phyloP scores from a whole-genome alignment of 805 yeast species.

The Zygoascus tannicola region DNA sequence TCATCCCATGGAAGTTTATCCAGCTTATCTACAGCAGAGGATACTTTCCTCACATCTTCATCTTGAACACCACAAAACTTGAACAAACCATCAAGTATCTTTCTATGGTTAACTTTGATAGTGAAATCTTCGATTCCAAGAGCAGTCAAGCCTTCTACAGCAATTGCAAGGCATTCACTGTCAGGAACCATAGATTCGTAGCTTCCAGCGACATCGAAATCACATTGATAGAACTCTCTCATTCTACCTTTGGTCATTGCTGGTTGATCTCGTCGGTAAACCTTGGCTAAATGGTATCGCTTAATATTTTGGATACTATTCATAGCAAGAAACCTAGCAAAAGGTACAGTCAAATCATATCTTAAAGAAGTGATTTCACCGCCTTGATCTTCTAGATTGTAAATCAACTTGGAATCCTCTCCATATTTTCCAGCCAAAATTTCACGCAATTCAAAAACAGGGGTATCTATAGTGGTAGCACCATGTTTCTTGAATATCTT shows the following conservation, averaged over 20 bases:
- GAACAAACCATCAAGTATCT: slow-evolving; percentile 91
- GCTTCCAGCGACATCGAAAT: slow-evolving; percentile 90
- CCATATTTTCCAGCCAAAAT: slow-evolving; percentile 96
- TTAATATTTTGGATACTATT: slow-evolving; percentile 84
- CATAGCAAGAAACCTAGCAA: slow-evolving; percentile 95
- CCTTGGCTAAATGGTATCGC: slow-evolving; percentile 95
- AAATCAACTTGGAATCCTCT: slow-evolving; percentile 94
- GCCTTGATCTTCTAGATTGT: slow-evolving; percentile 96
- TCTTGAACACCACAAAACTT: slow-evolving; percentile 89
- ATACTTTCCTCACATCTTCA: slow-evolving; percentile 86
- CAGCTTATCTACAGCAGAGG: slow-evolving; percentile 93
- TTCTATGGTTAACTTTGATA: slow-evolving; percentile 89
- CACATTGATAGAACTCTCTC: slow-evolving; percentile 99
- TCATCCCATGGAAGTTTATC: slow-evolving; percentile 95
- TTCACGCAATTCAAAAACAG: slow-evolving; percentile 93
- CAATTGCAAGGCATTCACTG: slow-evolving; percentile 72
- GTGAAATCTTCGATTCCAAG: slow-evolving; percentile 86
- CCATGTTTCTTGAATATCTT: slow-evolving; percentile 87
- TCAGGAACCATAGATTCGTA: slow-evolving; percentile 96
- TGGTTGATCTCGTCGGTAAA: slow-evolving; percentile 98
- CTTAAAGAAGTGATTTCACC: slow-evolving; percentile 94
- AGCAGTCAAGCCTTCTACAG: slow-evolving; percentile 75
- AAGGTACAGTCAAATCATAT: slow-evolving; percentile 96
- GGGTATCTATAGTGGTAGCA: slow-evolving; percentile 96
- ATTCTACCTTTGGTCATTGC: slow-evolving; percentile 99